Conservation (phyloP, 2,329 filamentous ascomycete species). For the Fusarium robinianum region DNA sequence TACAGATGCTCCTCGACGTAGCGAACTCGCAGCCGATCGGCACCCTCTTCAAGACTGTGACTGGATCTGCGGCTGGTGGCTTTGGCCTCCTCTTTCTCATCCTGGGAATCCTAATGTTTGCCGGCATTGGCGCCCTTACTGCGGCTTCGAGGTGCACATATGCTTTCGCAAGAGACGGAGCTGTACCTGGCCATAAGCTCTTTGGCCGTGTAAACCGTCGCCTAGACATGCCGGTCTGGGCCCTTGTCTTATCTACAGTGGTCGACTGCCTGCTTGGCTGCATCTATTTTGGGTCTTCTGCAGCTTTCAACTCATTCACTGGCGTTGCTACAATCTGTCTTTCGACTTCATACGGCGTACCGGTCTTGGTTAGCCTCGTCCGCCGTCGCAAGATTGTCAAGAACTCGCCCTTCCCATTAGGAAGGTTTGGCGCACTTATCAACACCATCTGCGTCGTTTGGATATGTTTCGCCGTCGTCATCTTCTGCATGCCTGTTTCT, state of each 20-base stretch:
- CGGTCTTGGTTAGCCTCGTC: conserved; percentile 72
- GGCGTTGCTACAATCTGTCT: conserved; percentile 81
- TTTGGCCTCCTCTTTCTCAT: conserved; percentile 78
- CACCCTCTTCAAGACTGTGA: conserved; percentile 74
- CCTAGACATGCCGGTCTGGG: conserved; percentile 72
- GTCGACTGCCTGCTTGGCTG: conserved; percentile 74
- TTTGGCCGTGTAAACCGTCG: conserved; percentile 68
- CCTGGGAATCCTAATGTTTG: conserved; percentile 76
- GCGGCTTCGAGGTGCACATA: conserved; percentile 76
- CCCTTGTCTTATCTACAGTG: conserved; percentile 67
- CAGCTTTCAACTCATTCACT: conserved; percentile 80
- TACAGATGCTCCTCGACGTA: conserved; percentile 65
- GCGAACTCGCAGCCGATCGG: conserved; percentile 77
- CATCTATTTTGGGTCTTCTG: conserved; percentile 78
- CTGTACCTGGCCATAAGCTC: conserved; percentile 69
- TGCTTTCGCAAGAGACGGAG: conserved; percentile 75
- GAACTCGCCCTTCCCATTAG: conserved; percentile 69
- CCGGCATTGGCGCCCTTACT: conserved; percentile 74
- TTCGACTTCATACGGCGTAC: conserved; percentile 74
- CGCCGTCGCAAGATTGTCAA: conserved; percentile 68
- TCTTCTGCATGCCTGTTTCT: conserved; percentile 76
- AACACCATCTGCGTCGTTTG: conserved; percentile 71
- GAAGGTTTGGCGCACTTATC: conserved; percentile 68
- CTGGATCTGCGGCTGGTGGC: conserved; percentile 71
- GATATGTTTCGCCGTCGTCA: conserved; percentile 70